Evolutionary conservation across 129 eudicot genomes (phyloP).

Genomic region (Lactuca sativa): DNA sequence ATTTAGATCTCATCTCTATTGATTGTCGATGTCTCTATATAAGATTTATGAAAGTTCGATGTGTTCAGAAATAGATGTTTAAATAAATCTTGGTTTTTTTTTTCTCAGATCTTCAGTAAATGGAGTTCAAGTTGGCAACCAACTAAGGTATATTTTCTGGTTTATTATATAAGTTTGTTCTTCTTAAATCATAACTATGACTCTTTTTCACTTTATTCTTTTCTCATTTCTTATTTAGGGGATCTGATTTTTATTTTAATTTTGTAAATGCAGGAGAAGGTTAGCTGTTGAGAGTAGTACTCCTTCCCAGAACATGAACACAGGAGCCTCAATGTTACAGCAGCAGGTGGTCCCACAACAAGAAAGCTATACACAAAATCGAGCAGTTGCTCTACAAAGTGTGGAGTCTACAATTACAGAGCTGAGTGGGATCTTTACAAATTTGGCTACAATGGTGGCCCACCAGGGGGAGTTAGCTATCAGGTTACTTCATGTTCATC

Average conservation of each 20-base stretch:
- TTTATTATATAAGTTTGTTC: slow-evolving; percentile 6
- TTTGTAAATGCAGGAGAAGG: slow-evolving; percentile 55
- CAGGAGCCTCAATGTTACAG: slow-evolving; percentile 72
- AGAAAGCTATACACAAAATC: slow-evolving; percentile 46
- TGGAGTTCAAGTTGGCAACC: slow-evolving; percentile 70
- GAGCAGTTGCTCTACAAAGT: slow-evolving; percentile 72
- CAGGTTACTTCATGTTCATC: slow-evolving; percentile 39
- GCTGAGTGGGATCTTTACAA: slow-evolving; percentile 74
- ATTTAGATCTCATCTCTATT: not conserved
- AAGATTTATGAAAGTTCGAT: no score
- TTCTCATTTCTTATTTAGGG: slow-evolving; percentile 1
- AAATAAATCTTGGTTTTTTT: not conserved
- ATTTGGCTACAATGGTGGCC: slow-evolving; percentile 82
- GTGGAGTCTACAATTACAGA: slow-evolving; percentile 86
- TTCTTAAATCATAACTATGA: slow-evolving; percentile 5
- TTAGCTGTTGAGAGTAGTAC: slow-evolving; percentile 47
- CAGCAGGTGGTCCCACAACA: slow-evolving; percentile 72
- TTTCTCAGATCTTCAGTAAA: slow-evolving; percentile 43
- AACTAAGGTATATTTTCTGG: slow-evolving; percentile 51
- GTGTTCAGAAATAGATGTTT: no score
- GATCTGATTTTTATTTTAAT: slow-evolving; percentile 5
- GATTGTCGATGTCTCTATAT: not conserved
- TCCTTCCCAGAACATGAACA: slow-evolving; percentile 58
- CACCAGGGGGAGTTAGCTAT: slow-evolving; percentile 85
- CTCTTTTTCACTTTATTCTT: slow-evolving; percentile 11